Evolutionary conservation across 2,329 filamentous ascomycete species (phyloP).

Genomic region (Xylaria polymorpha): DNA sequence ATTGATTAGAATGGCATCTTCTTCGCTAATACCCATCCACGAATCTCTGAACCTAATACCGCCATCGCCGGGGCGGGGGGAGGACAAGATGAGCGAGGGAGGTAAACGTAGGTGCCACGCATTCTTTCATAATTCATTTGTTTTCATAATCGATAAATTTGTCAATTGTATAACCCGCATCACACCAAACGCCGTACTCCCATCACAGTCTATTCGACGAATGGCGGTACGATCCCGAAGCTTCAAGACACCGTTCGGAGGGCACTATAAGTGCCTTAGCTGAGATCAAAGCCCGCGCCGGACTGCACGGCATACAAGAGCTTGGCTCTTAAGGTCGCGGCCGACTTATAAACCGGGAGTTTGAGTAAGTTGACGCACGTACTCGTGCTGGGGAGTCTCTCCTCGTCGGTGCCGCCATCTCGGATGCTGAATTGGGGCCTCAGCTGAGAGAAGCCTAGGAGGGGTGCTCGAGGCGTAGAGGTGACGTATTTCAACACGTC

Average conservation of each 20-base stretch:
- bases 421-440: slow-evolving; percentile 90
- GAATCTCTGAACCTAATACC: not conserved
- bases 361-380: slow-evolving; percentile 97
- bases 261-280: slow-evolving; percentile 52
- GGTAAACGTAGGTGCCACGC: not conserved
- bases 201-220: slow-evolving; percentile 1
- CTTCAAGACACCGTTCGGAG: not conserved
- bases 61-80: not conserved
- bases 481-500: slow-evolving; percentile 97
- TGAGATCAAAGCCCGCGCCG: slow-evolving; percentile 91
- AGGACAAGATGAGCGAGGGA: not conserved
- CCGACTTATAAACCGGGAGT: slow-evolving; percentile 81
- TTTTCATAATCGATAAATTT: slow-evolving; percentile 11
- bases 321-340: slow-evolving; percentile 77
- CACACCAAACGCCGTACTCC: slow-evolving; percentile 2
- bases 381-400: slow-evolving; percentile 87
- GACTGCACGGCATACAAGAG: slow-evolving; percentile 89
- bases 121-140: slow-evolving; percentile 14
- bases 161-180: slow-evolving; percentile 9
- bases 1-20: not conserved
- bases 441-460: slow-evolving; percentile 88
- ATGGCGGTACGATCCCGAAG: not conserved
- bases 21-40: not conserved
- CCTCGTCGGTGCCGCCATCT: slow-evolving; percentile 81
- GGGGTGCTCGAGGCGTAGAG: slow-evolving; percentile 87